Evolutionary conservation across 1,284 basidiomycete species (phyloP), one percentile per base, ranked within the genome.

Genomic region (Ustilago curta): DNA sequence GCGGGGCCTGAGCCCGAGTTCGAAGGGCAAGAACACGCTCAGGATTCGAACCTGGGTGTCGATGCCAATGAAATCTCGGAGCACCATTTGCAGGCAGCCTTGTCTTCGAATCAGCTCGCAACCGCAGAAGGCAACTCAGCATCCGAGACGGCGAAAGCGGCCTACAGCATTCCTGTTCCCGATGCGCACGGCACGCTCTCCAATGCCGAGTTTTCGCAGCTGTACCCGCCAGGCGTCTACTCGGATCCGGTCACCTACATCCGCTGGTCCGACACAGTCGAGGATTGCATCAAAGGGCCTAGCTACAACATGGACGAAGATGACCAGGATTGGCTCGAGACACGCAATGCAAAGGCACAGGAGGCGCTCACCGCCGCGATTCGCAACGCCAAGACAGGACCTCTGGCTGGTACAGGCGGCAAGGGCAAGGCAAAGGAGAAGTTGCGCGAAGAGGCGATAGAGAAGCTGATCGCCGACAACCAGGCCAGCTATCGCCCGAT

Each of bases 231-330:
- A 0, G 78, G 79, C 48, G 78, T 79, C 27, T 84, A 83, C 59
- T 77, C 75, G 31, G 82, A 84, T 59, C 82, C 82, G 18, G 75
- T 88, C 44, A 90, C 91, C 0, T 96, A 94, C 85, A 89, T 97
- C 66, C 90, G 91, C 69, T 93, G 91, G 51, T 95, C 94, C 9
- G 90, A 93, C 78, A 94, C 93, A 2, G 91, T 93, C 71, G 97
- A 99, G 83, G 94, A 97, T 79, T 91, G 90, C 1, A 84, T 64
- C 57, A 45, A 63, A 21, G 88, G 88, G 4, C 93, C 91, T 83
- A 90, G 91, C 5, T 98, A 99, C 85, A 93, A 91, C 78, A 92
- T 98, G 91, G 97, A 99, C 82, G 97, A 99, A 85, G 92, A 93
- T 40, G 97, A 99, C 86, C 90, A 92, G 78, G 91, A 92, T 62